A percentile compares a stretch with the other conserved stretches of the same genome.
These are phyloP conservation scores for Trichoderma erinaceum DNA, from an alignment of 495 filamentous ascomycete species.

Conservation along the genomic window DNA sequence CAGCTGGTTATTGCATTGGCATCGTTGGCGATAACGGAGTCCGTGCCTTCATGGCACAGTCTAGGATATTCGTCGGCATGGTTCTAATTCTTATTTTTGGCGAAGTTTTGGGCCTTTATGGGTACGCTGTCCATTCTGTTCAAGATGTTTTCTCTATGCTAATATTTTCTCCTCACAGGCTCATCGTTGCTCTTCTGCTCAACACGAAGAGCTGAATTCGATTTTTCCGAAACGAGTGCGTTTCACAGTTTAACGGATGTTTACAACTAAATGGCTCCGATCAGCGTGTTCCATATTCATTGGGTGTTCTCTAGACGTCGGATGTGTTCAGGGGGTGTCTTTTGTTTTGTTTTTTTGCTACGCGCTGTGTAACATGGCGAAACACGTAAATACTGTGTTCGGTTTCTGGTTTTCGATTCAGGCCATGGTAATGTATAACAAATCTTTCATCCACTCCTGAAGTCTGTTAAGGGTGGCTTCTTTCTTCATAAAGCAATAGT, in stretches of 20 bases:
- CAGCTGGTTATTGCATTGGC: constrained; percentile 96
- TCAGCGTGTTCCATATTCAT: neutral
- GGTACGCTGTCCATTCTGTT: constrained; percentile 49
- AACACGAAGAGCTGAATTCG: constrained; percentile 41
- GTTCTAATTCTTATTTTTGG: constrained; percentile 97
- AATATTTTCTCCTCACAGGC: constrained; percentile 22
- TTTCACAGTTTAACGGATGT: neutral
- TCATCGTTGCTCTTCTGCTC: constrained; percentile 47
- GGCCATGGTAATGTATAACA: neutral
- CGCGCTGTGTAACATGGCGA: neutral
- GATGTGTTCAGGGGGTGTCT: neutral
- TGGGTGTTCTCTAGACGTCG: neutral
- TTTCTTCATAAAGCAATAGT: neutral
- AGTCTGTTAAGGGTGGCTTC: neutral
- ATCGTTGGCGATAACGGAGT: constrained; percentile 92
- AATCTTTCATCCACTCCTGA: neutral
- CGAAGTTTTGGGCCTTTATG: constrained; percentile 95
- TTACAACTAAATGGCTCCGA: neutral
- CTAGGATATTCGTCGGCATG: constrained; percentile 95
- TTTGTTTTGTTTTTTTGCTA: neutral
- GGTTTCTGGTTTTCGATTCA: neutral
- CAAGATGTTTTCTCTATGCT: constrained; percentile 15
- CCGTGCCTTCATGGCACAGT: constrained; percentile 91
- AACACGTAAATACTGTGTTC: neutral
- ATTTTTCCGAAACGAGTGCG: neutral